Base-by-base conservation (phyloP, 1,139 yeast species). In the Candida neerlandica region DNA sequence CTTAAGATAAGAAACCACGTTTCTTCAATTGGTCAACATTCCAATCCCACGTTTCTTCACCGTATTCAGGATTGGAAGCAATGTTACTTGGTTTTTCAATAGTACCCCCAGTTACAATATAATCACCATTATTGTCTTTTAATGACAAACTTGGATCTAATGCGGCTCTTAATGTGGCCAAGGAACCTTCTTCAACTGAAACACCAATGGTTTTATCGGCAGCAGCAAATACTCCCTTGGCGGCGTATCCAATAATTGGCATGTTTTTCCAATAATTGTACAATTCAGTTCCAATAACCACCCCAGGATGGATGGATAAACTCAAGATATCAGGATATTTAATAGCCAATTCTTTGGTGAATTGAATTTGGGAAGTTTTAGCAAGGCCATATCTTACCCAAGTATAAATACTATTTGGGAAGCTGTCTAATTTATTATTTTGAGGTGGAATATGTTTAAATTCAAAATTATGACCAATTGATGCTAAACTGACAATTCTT, bases 261-360 rank as follows among this genome's bases (percentile, higher is more conserved):
- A 67, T 41, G n/a, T 56, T 54, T 43, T 60, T 64, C 71, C 71
- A 69, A 52, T 65, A 55, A 47, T 61, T 61, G 55, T 69, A 73
- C 45, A 75, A 63, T 23, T 61, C 69, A 2, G 78, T 72, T n/a
- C 64, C 67, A 18, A 66, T 51, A 46, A 74, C 65, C 14, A 75
- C 54, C 1, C 80, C 80, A 0, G 79, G 79, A 48, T 75, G 80
- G 2, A 72, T 67, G 0, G 77, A 55, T 14, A 69, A 50, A n/a
- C 65, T 59, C 37, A 72, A 59, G 21, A 74, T 68, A 4, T 68
- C 59, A 1, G 77, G 77, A 48, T 68, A 55, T 35, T 61, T 55
- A 33, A 57, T 49, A 2, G 70, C 70, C 32, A 71, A 58, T 41
- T 61, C 56, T 46, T 61, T 64, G 42, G 66, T 58, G 45, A 66